Percentiles rank a stretch among this genome's conserved stretches.
Evolutionary conservation across 2,329 filamentous ascomycete genomes (phyloP).

Genomic region (Trichophyton mentagrophytes): DNA sequence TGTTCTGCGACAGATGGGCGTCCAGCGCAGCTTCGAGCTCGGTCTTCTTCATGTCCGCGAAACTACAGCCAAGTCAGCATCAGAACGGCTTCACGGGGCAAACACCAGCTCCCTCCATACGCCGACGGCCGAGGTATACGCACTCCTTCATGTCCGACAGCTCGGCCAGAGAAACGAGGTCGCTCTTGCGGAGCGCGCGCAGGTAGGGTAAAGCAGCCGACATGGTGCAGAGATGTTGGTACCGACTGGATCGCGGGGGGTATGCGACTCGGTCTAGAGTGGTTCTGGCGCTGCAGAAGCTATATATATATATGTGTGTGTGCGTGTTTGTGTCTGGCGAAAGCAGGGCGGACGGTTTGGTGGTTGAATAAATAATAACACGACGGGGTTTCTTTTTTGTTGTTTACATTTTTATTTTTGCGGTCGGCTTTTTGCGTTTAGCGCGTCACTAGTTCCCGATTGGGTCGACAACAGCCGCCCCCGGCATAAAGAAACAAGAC

Average conservation of each 20-base stretch:
- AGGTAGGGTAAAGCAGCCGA: conserved; percentile 58
- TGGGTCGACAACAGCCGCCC: conserved; percentile 3
- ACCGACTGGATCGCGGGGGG: conserved; percentile 33
- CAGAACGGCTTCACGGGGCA: conserved; percentile 9
- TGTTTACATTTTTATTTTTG: conserved; percentile 21
- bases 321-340: neutral
- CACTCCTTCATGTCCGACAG: conserved; percentile 60
- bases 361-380: neutral
- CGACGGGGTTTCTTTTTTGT: conserved; percentile 8
- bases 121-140: conserved; percentile 24
- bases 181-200: conserved; percentile 67
- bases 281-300: neutral
- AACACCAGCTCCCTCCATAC: conserved; percentile 3
- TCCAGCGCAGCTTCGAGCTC: conserved; percentile 69
- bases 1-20: conserved; percentile 57
- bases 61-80: conserved; percentile 36
- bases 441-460: neutral
- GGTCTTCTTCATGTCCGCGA: conserved; percentile 58
- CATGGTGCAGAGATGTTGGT: conserved; percentile 38
- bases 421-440: conserved; percentile 13
- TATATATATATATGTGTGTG: conserved; percentile 8
- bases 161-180: conserved; percentile 62
- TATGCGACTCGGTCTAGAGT: conserved; percentile 32
- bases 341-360: conserved; percentile 4
- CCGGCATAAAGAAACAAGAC: neutral